A percentile compares a stretch with the other conserved stretches of the same genome.
Conservation (phyloP, 768 basidiomycete species). For the Tricholomella constricta region DNA sequence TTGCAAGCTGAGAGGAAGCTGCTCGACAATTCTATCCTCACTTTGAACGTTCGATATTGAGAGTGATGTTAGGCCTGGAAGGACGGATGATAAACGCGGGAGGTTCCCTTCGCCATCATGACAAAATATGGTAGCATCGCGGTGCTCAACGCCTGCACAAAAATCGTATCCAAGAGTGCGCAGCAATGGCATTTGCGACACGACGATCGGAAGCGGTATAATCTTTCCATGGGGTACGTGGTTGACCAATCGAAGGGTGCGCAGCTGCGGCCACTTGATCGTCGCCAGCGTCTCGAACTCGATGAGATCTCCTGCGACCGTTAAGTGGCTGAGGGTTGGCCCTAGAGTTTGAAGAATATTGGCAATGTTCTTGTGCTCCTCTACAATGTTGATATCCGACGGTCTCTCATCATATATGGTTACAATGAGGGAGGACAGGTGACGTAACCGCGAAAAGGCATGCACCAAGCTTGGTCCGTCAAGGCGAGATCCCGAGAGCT, state of each 20-base stretch:
- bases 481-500: neutral
- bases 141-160: no score
- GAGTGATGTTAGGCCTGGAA: neutral
- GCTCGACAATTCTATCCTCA: neutral
- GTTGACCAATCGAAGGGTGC: no score
- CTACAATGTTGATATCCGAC: neutral
- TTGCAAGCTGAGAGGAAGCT: neutral
- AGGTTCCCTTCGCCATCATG: no score
- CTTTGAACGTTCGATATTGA: conserved; percentile 4
- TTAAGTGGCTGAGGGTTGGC: no score
- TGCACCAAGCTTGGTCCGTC: neutral
- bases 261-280: no score
- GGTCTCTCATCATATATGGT: neutral
- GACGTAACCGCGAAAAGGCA: neutral
- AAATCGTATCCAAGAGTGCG: no score
- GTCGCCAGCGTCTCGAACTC: no score
- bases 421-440: neutral
- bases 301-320: no score
- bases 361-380: neutral
- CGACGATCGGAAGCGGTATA: no score
- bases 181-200: no score
- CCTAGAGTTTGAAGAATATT: neutral
- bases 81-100: neutral
- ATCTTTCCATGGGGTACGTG: no score
- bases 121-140: no score